Evolutionary conservation across 1,284 basidiomycete genomes (phyloP).

Genomic region (Leccinum huronense): DNA sequence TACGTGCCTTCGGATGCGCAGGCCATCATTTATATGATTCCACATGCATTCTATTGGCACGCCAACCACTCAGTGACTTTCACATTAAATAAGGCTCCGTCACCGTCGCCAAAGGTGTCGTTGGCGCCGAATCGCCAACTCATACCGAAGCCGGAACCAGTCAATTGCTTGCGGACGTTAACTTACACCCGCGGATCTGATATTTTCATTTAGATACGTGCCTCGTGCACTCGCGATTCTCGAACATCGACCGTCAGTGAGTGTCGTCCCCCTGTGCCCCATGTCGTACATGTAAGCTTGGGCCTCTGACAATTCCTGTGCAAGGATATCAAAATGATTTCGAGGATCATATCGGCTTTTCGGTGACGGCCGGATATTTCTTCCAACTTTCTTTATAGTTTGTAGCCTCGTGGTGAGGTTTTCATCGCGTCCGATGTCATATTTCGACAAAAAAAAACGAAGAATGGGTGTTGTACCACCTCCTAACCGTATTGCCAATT

Average conservation of each 20-base stretch:
- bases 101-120: slow-evolving; percentile 6
- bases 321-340: not conserved
- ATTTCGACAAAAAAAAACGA: slow-evolving; percentile 14
- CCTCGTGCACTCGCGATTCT: slow-evolving; percentile 26
- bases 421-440: slow-evolving; percentile 9
- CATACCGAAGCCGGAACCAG: slow-evolving; percentile 23
- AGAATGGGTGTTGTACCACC: slow-evolving; percentile 8
- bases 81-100: slow-evolving; percentile 11
- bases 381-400: slow-evolving; percentile 2
- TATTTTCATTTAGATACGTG: slow-evolving; percentile 22
- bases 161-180: slow-evolving; percentile 16
- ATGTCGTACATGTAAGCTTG: slow-evolving; percentile 7
- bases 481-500: slow-evolving; percentile 25
- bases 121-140: slow-evolving; percentile 17
- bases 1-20: slow-evolving; percentile 6
- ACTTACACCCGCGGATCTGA: slow-evolving; percentile 37
- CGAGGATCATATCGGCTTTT: not conserved
- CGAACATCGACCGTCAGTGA: slow-evolving; percentile 4
- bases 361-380: not conserved
- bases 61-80: not conserved
- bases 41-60: not conserved
- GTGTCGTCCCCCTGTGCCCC: slow-evolving; percentile 11
- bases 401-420: slow-evolving; percentile 3
- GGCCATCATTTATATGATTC: not conserved
- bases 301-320: not conserved